Evolutionary conservation across 768 basidiomycete genomes (phyloP).

Genomic region (Lentinula edodes): DNA sequence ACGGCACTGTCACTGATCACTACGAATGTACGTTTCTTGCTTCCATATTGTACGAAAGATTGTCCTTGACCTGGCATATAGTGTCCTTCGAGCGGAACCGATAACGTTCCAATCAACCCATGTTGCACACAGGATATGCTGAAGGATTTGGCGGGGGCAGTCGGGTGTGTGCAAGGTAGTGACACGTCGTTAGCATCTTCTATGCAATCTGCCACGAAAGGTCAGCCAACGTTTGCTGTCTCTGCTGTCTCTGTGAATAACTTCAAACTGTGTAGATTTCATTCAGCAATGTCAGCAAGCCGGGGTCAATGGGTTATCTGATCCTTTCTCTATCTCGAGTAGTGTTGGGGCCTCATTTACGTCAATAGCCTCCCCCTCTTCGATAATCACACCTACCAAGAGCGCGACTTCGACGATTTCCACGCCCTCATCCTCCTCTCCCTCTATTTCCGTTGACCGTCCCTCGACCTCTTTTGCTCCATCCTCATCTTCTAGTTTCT

Average conservation of each 20-base stretch:
- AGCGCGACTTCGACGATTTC: background rate
- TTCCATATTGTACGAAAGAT: background rate
- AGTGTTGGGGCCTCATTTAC: background rate
- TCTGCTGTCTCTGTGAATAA: no score
- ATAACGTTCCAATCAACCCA: background rate
- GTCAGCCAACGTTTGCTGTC: background rate
- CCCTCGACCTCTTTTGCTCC: background rate
- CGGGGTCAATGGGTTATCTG: background rate
- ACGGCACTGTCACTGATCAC: background rate
- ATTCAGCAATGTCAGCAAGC: background rate
- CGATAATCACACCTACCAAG: background rate
- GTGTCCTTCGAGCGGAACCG: background rate
- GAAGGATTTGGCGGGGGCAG: background rate
- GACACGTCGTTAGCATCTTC: background rate
- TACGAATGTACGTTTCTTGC: background rate
- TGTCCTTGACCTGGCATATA: background rate
- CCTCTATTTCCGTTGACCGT: background rate
- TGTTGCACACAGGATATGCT: slow-evolving; percentile 2
- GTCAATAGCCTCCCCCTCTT: background rate
- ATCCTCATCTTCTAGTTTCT: background rate
- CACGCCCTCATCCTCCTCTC: background rate
- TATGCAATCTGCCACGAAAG: background rate
- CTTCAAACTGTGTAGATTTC: background rate
- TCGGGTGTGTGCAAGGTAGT: background rate
- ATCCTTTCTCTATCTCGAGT: background rate